These are phyloP conservation scores for Lepidium sativum DNA, from an alignment of 345 rosid genomes.

Conservation along the genomic window DNA sequence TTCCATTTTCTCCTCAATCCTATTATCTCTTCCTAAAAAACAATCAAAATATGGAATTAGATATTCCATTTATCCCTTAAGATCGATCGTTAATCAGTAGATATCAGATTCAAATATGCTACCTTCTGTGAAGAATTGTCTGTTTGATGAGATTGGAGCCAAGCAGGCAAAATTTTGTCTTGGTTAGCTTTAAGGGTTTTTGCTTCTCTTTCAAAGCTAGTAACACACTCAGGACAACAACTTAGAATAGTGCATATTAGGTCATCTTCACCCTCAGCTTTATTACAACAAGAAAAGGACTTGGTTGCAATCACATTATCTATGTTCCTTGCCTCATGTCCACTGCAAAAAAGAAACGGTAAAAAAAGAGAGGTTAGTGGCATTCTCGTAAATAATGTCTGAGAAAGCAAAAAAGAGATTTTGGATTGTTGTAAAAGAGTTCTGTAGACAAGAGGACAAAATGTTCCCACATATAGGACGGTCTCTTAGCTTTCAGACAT, in stretches of 20 bases:
- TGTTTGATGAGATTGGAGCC: constrained; percentile 49
- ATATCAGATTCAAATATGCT: not conserved
- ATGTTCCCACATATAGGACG: constrained; percentile 25
- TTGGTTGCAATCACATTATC: constrained; percentile 35
- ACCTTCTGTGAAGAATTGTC: constrained; percentile 44
- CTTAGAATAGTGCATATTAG: constrained; percentile 27
- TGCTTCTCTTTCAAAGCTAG: constrained; percentile 61
- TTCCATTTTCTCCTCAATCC: constrained; percentile 67
- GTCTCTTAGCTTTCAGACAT: constrained; percentile 24
- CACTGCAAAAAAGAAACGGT: constrained; percentile 37
- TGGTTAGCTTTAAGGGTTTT: constrained; percentile 39
- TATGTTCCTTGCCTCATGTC: constrained; percentile 38
- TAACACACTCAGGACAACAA: constrained; percentile 65
- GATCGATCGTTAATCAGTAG: not conserved
- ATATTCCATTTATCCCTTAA: too few relatives aligned
- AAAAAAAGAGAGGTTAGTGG: not conserved
- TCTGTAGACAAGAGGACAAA: constrained; percentile 25
- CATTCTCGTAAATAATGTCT: constrained; percentile 3
- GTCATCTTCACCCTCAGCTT: constrained; percentile 43
- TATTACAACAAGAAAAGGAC: constrained; percentile 27
- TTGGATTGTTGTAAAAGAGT: constrained; percentile 21
- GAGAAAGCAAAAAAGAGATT: constrained; percentile 17
- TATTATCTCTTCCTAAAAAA: constrained; percentile 46
- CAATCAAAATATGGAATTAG: not conserved
- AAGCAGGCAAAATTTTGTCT: constrained; percentile 48